Conservation (phyloP, 768 basidiomycete genomes). For the Pleurotus pulmonarius region DNA sequence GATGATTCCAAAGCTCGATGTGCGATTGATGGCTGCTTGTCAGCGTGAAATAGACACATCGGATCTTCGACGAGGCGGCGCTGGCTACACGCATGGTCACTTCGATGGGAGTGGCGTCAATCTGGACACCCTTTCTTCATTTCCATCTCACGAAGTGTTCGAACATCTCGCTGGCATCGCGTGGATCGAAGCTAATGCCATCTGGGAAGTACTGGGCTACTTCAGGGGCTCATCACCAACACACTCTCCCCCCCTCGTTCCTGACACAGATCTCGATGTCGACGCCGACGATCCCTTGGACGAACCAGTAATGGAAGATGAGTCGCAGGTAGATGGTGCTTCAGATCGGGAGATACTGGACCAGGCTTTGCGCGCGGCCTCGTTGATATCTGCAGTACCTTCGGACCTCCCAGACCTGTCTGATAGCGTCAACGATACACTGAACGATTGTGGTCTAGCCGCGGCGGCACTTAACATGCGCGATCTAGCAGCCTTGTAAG, state of each 20-base stretch:
- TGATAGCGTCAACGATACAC: not conserved
- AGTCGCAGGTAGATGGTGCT: too few relatives aligned
- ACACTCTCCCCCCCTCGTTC: not conserved
- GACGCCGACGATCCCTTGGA: not conserved
- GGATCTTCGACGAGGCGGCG: slow-evolving; percentile 8
- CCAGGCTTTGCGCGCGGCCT: not conserved
- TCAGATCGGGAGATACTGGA: not conserved
- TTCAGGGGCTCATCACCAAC: not conserved
- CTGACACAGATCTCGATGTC: not conserved
- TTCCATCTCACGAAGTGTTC: slow-evolving; percentile 17
- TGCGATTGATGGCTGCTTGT: slow-evolving; percentile 10
- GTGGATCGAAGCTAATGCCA: slow-evolving; percentile 13
- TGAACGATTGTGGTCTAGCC: not conserved
- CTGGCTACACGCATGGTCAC: slow-evolving; percentile 15
- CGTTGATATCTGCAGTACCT: not conserved
- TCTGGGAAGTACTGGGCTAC: slow-evolving; percentile 12
- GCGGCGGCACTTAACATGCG: not conserved
- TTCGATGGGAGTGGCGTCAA: slow-evolving; percentile 16
- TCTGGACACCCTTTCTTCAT: slow-evolving; percentile 12
- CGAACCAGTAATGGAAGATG: not conserved
- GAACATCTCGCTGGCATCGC: slow-evolving; percentile 8
- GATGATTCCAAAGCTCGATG: slow-evolving; percentile 15
- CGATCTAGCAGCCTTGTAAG: not conserved
- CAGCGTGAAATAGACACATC: slow-evolving; percentile 14
- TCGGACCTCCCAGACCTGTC: not conserved